Percentiles rank a stretch among this genome's conserved stretches.
Conservation (phyloP, 2,329 filamentous ascomycete species). For the Rutstroemia sp. region DNA sequence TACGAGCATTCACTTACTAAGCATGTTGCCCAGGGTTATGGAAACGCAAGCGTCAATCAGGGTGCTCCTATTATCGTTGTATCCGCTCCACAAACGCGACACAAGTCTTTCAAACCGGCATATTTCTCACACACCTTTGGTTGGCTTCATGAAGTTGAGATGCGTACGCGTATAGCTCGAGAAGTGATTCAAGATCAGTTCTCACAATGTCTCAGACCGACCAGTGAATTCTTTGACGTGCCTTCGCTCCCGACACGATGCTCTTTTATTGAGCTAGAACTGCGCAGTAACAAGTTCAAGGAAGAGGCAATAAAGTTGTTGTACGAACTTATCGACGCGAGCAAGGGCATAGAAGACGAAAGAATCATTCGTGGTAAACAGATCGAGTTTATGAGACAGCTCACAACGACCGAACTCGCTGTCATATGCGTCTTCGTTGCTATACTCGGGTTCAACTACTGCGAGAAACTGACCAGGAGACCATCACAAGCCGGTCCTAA, state of each 20-base stretch:
- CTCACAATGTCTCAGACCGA: not conserved
- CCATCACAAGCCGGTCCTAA: not conserved
- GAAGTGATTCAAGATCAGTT: not conserved
- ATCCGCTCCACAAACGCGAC: not conserved
- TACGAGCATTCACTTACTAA: constrained; percentile 1
- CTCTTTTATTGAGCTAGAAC: not conserved
- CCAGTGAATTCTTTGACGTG: not conserved
- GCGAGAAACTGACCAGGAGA: not conserved
- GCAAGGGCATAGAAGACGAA: not conserved
- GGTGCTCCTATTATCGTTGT: not conserved
- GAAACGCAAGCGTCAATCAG: not conserved
- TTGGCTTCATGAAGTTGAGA: not conserved
- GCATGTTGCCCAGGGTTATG: not conserved
- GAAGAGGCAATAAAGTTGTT: not conserved
- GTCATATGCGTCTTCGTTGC: constrained; percentile 1
- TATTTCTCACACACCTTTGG: not conserved
- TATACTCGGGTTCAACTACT: not conserved
- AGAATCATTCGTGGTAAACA: not conserved
- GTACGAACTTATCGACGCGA: not conserved
- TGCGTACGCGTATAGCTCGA: not conserved
- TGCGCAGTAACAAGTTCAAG: not conserved
- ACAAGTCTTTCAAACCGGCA: not conserved
- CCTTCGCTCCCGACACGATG: not conserved
- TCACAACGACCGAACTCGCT: not conserved
- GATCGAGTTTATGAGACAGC: not conserved